Percentiles rank a stretch among this genome's conserved stretches.
Conservation (phyloP, 1,284 basidiomycete genomes). For the Ceratobasidium sp. region DNA sequence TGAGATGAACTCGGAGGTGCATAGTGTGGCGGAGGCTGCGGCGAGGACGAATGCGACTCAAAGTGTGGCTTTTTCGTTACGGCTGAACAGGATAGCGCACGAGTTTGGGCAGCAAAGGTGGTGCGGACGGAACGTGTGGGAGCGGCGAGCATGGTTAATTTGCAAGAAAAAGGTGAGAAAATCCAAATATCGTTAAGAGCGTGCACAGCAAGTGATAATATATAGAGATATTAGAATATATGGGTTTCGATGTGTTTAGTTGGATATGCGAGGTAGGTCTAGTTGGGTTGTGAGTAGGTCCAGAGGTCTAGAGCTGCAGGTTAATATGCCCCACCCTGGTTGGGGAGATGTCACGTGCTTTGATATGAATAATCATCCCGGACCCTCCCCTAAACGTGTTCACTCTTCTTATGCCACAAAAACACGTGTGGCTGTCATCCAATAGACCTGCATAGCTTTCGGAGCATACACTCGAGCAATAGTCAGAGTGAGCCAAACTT, state of each 20-base stretch:
- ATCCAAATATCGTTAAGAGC: conserved; percentile 15
- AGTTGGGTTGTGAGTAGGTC: background rate
- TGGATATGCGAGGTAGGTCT: background rate
- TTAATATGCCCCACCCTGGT: conserved; percentile 24
- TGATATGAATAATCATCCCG: background rate
- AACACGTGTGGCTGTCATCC: background rate
- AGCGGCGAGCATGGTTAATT: conserved; percentile 28
- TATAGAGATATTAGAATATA: conserved; percentile 32
- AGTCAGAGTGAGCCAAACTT: too few relatives aligned
- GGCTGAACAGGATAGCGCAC: conserved; percentile 20
- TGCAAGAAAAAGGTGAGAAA: conserved; percentile 21
- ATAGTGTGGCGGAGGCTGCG: conserved; percentile 35
- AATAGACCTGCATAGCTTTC: conserved; percentile 1
- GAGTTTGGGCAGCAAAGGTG: conserved; percentile 13
- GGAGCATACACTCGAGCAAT: too few relatives aligned
- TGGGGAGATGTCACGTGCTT: conserved; percentile 28
- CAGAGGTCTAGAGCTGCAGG: conserved; percentile 3
- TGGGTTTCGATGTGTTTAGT: background rate
- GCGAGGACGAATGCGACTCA: conserved; percentile 30
- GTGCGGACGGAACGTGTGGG: conserved; percentile 34
- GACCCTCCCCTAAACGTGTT: conserved; percentile 27
- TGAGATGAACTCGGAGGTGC: background rate
- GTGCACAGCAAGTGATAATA: conserved; percentile 13
- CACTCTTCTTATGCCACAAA: background rate
- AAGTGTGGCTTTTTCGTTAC: conserved; percentile 2